Evolutionary conservation across 192 early-diverging fungal species (phyloP).

Genomic region (Haplosporangium gracile): DNA sequence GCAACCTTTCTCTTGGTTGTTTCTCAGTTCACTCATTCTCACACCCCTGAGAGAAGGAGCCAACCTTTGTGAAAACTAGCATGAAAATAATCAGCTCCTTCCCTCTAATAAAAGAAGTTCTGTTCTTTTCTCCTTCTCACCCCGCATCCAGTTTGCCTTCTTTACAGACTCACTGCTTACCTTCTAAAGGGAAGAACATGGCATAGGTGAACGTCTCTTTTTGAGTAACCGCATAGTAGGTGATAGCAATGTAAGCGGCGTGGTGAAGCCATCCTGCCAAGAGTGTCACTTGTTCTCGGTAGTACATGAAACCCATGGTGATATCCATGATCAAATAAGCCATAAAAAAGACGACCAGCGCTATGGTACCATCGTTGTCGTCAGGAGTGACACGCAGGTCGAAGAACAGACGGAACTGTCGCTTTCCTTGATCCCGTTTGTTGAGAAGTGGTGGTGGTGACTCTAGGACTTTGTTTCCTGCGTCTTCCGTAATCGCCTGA

Average conservation of each 20-base stretch:
- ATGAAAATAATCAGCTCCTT: neutral
- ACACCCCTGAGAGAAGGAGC: neutral
- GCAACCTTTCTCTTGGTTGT: neutral
- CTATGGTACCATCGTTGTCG: neutral
- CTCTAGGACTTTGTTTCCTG: neutral
- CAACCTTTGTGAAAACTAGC: neutral
- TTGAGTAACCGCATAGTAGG: conserved; percentile 15
- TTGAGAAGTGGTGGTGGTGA: neutral
- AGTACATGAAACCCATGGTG: conserved; percentile 7
- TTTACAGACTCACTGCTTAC: conserved; percentile 8
- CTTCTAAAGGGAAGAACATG: conserved; percentile 27
- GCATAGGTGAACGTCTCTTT: conserved; percentile 8
- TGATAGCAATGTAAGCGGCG: conserved; percentile 11
- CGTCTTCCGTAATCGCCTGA: neutral
- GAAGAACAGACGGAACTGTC: conserved; percentile 12
- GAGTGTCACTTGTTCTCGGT: conserved; percentile 23
- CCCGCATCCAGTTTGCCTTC: neutral
- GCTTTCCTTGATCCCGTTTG: neutral
- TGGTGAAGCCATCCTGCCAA: conserved; percentile 44
- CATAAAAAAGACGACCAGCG: conserved; percentile 17
- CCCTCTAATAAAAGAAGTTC: neutral
- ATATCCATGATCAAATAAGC: conserved; percentile 31
- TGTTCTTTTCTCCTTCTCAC: neutral
- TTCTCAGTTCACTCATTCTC: neutral
- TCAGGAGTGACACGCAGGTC: conserved; percentile 23